Evolutionary conservation across 306 rosid genomes (phyloP).

Genomic region (Carpinus viminea): DNA sequence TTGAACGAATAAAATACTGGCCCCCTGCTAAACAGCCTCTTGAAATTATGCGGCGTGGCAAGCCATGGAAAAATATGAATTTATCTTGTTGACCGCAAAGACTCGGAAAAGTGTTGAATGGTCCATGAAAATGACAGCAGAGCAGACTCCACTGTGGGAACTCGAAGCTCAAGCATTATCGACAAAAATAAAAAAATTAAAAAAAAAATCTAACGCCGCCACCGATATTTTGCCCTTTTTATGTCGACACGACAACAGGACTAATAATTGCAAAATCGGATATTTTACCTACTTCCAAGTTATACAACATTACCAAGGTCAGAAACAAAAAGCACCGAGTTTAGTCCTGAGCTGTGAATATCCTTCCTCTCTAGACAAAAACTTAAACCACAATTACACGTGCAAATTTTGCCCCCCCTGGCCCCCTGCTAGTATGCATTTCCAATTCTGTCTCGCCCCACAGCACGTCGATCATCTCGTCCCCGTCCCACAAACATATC

Average conservation of each 20-base stretch:
- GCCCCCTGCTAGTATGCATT: conserved; percentile 48
- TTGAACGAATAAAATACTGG: too few relatives aligned
- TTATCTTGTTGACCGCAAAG: not conserved
- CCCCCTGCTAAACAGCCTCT: not conserved
- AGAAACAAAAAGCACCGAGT: not conserved
- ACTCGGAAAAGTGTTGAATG: not conserved
- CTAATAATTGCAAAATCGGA: not conserved
- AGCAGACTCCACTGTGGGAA: not conserved
- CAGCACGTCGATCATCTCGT: conserved; percentile 62
- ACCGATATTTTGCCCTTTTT: not conserved
- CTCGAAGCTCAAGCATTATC: not conserved
- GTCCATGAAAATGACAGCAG: not conserved
- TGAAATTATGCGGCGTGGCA: not conserved
- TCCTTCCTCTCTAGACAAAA: conserved; percentile 1
- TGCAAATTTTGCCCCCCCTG: not conserved
- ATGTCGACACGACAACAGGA: not conserved
- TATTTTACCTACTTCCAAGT: not conserved
- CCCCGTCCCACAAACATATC: conserved; percentile 48
- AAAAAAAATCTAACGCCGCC: not conserved
- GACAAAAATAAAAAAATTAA: not conserved
- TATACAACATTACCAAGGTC: not conserved
- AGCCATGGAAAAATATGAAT: not conserved
- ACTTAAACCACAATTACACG: conserved; percentile 18
- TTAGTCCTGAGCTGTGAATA: conserved; percentile 7
- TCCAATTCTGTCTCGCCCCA: conserved; percentile 68